Evolutionary conservation across 768 basidiomycete species (phyloP), one percentile per base, ranked within the genome.

Genomic region (Agrocybe praecox): DNA sequence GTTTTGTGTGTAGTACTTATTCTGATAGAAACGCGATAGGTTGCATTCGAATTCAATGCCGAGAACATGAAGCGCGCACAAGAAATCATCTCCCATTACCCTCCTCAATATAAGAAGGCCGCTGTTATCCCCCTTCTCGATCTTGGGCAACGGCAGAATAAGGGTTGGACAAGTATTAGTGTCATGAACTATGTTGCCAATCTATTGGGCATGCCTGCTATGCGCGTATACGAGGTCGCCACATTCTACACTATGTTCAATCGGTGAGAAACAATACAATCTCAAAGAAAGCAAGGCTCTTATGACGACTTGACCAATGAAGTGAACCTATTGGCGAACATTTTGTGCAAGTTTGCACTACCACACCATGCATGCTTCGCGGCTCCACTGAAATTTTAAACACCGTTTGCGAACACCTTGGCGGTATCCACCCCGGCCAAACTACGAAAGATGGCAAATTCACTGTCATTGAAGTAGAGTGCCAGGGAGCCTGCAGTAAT

Each of bases 231-330:
- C 71, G 97, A 99, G 74, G 97, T 99, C 49, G 96, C 96, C 17
- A 96, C 94, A 14, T 99, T 99, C 78, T 99, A 99, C 75, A 99
- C 97, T 64, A 98, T 99, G 96, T 98, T 98, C 83, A 99, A 98
- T 80, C 85, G 96, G 93, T 93, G 56, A 21, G 46, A 51, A 60
- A 32, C 23, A 24, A 42, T 40, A n/a, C 40, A 48, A 12, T 10
- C 26, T 56, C 34, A 11, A 53, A 24, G 45, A 10, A 44, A 45
- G 46, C 24, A 21, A 33, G 2, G 26, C 2, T 14, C 52, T 49
- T 47, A 10, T n/a, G 14, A 40, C 36, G 14, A 40, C 36, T 12
- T n/a, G 26, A 5, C 26, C 26, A 9, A 29, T 29, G 26, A 29
- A 95, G 94, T 52, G 95, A 97, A 74, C 96, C 96, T 6, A 93